Percentiles rank a stretch among this genome's conserved stretches.
Evolutionary conservation across 169 alveolate species (phyloP).

Genomic region (Cryptosporidium xiaoi): DNA sequence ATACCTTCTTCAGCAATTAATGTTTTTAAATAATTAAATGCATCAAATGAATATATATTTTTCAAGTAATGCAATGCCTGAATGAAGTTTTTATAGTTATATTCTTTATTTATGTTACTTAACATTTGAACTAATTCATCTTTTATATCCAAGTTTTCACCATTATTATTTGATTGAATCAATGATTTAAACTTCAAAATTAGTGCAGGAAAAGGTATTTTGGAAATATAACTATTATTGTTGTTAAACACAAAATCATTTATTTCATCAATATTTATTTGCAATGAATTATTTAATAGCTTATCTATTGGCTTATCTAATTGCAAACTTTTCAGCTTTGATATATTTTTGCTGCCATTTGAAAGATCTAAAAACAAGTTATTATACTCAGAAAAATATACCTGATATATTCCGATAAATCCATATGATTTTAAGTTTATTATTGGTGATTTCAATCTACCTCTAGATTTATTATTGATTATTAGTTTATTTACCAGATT

Average conservation of each 20-base stretch:
- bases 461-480: not conserved
- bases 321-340: slow-evolving; percentile 39
- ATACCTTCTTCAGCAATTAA: not conserved
- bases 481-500: not conserved
- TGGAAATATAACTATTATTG: not conserved
- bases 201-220: slow-evolving; percentile 43
- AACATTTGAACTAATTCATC: not conserved
- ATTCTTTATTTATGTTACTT: not conserved
- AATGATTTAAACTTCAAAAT: not conserved
- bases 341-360: slow-evolving; percentile 21
- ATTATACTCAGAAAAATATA: not conserved
- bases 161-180: not conserved
- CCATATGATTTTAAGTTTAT: slow-evolving; percentile 41
- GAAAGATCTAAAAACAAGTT: slow-evolving; percentile 30
- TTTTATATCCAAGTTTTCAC: not conserved
- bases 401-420: slow-evolving; percentile 10
- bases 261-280: slow-evolving; percentile 15
- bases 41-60: slow-evolving; percentile 1
- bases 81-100: slow-evolving; percentile 1
- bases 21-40: not conserved
- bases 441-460: not conserved
- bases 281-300: not conserved
- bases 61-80: slow-evolving; percentile 25
- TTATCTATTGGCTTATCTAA: slow-evolving; percentile 27
- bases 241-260: no score